Conservation (phyloP, 805 yeast genomes). For the Pichia cephalocereana region DNA sequence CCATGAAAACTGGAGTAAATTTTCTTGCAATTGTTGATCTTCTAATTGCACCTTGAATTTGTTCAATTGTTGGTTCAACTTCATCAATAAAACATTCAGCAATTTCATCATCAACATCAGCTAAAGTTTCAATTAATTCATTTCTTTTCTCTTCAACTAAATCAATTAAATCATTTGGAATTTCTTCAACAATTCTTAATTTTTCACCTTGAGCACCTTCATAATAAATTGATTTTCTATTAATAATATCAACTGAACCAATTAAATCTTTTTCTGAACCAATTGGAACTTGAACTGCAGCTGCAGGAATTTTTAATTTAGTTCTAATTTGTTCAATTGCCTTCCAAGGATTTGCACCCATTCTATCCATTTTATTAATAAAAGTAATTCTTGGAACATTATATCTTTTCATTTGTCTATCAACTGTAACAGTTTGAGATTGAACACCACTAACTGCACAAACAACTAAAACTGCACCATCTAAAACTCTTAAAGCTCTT, state of each 20-base stretch:
- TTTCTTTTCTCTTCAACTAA: slow-evolving; percentile 87
- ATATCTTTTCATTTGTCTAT: slow-evolving; percentile 97
- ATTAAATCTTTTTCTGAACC: slow-evolving; percentile 79
- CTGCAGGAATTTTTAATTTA: slow-evolving; percentile 89
- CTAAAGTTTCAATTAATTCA: slow-evolving; percentile 80
- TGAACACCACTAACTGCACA: slow-evolving; percentile 99
- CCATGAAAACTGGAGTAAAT: slow-evolving; percentile 99
- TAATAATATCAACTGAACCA: slow-evolving; percentile 90
- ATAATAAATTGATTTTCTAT: slow-evolving; percentile 78
- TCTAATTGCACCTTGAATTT: slow-evolving; percentile 83
- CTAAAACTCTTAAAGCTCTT: slow-evolving; percentile 94
- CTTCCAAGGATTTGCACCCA: slow-evolving; percentile 97
- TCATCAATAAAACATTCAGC: slow-evolving; percentile 92
- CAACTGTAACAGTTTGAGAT: slow-evolving; percentile 97
- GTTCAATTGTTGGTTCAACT: slow-evolving; percentile 72
- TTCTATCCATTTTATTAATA: slow-evolving; percentile 97
- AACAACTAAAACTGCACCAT: slow-evolving; percentile 96
- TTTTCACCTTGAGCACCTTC: slow-evolving; percentile 87
- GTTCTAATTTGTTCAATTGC: slow-evolving; percentile 86
- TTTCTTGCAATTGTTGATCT: slow-evolving; percentile 91
- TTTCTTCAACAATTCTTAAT: slow-evolving; percentile 45
- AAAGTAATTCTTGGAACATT: slow-evolving; percentile 95
- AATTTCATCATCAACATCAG: slow-evolving; percentile 96
- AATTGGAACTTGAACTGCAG: slow-evolving; percentile 96
- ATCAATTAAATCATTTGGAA: slow-evolving; percentile 75